Percentiles rank a stretch among this genome's conserved stretches.
Conservation (phyloP, 2,329 filamentous ascomycete species). For the Pseudogymnoascus sp. region DNA sequence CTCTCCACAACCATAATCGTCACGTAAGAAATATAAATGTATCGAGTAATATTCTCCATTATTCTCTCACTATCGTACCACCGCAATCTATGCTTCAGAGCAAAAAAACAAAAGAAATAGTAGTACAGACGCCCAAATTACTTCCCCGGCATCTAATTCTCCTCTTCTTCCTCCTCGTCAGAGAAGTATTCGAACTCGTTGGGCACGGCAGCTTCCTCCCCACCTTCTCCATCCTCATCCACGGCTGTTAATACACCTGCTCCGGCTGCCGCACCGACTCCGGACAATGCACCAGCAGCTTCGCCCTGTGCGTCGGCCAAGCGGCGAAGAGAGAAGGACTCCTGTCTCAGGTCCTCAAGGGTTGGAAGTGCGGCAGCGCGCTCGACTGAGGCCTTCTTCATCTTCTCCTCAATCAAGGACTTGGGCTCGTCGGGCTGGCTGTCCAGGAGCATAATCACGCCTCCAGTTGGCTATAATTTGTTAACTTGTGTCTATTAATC, state of each 20-base stretch:
- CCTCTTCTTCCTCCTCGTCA: conserved; percentile 27
- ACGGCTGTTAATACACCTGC: conserved; percentile 78
- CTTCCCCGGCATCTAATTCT: conserved; percentile 4
- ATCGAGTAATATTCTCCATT: conserved; percentile 5
- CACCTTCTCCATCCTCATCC: conserved; percentile 73
- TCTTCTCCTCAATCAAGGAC: conserved; percentile 79
- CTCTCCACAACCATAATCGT: background rate
- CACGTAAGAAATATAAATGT: background rate
- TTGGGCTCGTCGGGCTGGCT: conserved; percentile 72
- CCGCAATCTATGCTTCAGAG: conserved; percentile 6
- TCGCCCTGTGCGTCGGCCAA: conserved; percentile 30
- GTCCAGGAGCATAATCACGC: conserved; percentile 85
- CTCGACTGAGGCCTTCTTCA: conserved; percentile 69
- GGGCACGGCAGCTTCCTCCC: conserved; percentile 64
- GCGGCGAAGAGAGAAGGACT: conserved; percentile 34
- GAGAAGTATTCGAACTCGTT: conserved; percentile 73
- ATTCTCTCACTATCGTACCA: conserved; percentile 4
- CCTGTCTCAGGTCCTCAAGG: conserved; percentile 24
- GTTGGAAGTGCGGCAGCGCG: conserved; percentile 43
- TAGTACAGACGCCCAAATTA: conserved; percentile 7
- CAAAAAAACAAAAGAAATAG: conserved; percentile 1
- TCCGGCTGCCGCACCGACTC: conserved; percentile 57
- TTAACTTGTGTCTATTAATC: conserved; percentile 34
- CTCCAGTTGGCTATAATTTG: conserved; percentile 69
- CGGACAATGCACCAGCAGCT: conserved; percentile 20